Evolutionary conservation across 2,329 filamentous ascomycete species (phyloP).

Genomic region (Colletotrichum sp.): DNA sequence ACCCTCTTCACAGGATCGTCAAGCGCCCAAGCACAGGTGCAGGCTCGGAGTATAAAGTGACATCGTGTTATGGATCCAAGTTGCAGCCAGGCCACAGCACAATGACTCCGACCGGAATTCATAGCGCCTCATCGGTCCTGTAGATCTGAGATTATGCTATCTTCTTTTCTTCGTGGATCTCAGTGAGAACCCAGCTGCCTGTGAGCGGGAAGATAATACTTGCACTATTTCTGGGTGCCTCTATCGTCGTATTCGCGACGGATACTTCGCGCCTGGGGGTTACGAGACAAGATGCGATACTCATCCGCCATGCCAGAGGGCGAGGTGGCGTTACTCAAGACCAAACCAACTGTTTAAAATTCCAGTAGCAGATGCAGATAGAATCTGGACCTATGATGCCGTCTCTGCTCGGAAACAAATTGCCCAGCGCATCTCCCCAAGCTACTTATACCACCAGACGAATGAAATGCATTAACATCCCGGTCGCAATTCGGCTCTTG

Average conservation of each 20-base stretch:
- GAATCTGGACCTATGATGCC: no score
- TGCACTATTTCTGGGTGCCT: neutral
- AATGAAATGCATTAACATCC: no score
- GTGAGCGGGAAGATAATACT: no score
- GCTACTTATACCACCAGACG: fast-evolving
- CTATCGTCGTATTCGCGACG: neutral
- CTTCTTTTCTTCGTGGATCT: fast-evolving
- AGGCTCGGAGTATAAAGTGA: neutral
- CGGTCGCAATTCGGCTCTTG: no score
- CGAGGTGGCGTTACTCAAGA: fast-evolving
- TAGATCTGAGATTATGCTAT: neutral
- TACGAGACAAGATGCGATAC: no score
- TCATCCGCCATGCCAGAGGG: fast-evolving
- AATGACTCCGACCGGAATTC: fast-evolving
- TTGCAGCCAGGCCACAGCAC: neutral
- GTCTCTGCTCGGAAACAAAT: no score
- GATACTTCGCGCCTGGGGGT: fast-evolving
- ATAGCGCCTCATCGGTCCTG: neutral
- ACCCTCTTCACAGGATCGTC: neutral
- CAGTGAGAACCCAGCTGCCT: no score
- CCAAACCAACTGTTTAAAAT: no score
- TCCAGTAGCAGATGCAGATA: no score
- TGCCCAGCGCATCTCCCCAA: no score
- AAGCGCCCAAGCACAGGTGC: neutral
- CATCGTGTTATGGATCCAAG: neutral